Conservation (phyloP, 148 eudicot species). For the Fagopyrum tataricum region DNA sequence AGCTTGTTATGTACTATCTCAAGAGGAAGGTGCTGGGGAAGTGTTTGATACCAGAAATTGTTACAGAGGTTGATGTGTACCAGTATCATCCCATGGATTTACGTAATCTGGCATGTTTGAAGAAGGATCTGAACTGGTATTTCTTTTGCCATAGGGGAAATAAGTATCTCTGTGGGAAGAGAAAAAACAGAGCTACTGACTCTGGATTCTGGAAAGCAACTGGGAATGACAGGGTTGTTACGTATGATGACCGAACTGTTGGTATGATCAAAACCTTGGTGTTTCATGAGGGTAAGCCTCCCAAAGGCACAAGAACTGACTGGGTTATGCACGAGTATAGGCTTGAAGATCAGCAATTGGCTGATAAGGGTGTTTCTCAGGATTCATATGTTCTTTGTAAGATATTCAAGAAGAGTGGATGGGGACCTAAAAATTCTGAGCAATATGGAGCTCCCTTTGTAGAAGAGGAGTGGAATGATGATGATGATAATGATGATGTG, state of each 20-base stretch:
- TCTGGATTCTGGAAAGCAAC: conserved; percentile 88
- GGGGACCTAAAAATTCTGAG: conserved; percentile 68
- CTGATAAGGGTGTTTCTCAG: conserved; percentile 31
- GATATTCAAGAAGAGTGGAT: conserved; percentile 13
- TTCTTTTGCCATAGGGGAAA: conserved; percentile 63
- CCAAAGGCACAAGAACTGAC: conserved; percentile 63
- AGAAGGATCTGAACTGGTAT: conserved; percentile 64
- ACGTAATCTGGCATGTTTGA: conserved; percentile 32
- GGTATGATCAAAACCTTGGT: conserved; percentile 69
- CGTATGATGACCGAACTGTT: conserved; percentile 30
- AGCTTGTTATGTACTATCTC: conserved; percentile 59
- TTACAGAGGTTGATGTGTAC: conserved; percentile 54
- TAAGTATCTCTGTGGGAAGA: conserved; percentile 46
- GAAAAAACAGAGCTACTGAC: conserved; percentile 50
- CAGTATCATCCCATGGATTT: conserved; percentile 67
- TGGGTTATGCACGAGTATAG: conserved; percentile 85
- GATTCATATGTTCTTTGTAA: conserved; percentile 11
- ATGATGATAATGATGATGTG: conserved; percentile 21
- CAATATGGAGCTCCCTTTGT: conserved; percentile 68
- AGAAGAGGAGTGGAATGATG: conserved; percentile 67
- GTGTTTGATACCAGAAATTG: conserved; percentile 27
- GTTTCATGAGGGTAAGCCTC: conserved; percentile 58
- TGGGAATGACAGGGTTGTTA: conserved; percentile 50
- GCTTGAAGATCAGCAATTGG: conserved; percentile 35
- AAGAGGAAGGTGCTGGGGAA: conserved; percentile 65